phyloP scores from a whole-genome alignment of 75 land plant genomes.

The Cunninghamia lanceolata region DNA sequence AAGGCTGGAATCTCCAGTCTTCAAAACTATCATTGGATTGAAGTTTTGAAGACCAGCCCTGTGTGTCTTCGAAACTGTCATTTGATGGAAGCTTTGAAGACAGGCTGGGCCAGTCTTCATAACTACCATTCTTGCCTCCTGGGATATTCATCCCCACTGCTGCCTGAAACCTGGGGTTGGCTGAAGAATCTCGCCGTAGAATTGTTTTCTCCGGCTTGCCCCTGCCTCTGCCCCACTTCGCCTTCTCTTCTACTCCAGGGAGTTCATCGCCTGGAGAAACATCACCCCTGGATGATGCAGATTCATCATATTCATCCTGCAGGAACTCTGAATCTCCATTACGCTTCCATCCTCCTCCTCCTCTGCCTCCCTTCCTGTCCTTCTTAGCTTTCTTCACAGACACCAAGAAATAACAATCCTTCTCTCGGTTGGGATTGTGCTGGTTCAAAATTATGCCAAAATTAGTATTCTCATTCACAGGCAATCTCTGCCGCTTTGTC shows the following conservation, averaged over 20 bases:
- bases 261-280: slow-evolving; percentile 14
- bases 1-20: background rate
- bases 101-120: background rate
- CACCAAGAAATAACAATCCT: slow-evolving; percentile 59
- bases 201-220: slow-evolving; percentile 24
- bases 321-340: slow-evolving; percentile 30
- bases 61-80: background rate
- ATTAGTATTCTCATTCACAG: slow-evolving; percentile 63
- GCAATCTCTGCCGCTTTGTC: slow-evolving; percentile 44
- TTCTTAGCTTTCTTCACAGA: slow-evolving; percentile 50
- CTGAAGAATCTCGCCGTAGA: slow-evolving; percentile 18
- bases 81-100: background rate
- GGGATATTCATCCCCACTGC: background rate
- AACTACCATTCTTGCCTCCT: background rate
- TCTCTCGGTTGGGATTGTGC: slow-evolving; percentile 55
- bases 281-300: slow-evolving; percentile 39
- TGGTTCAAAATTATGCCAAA: slow-evolving; percentile 57
- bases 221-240: background rate
- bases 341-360: slow-evolving; percentile 30
- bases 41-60: background rate
- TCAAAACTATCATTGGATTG: background rate
- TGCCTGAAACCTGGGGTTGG: background rate
- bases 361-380: slow-evolving; percentile 33
- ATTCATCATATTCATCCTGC: slow-evolving; percentile 30
- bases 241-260: background rate